A percentile compares a stretch with the other conserved stretches of the same genome.
phyloP scores from a whole-genome alignment of 768 basidiomycete species.

The Xerocomellus intermedius region DNA sequence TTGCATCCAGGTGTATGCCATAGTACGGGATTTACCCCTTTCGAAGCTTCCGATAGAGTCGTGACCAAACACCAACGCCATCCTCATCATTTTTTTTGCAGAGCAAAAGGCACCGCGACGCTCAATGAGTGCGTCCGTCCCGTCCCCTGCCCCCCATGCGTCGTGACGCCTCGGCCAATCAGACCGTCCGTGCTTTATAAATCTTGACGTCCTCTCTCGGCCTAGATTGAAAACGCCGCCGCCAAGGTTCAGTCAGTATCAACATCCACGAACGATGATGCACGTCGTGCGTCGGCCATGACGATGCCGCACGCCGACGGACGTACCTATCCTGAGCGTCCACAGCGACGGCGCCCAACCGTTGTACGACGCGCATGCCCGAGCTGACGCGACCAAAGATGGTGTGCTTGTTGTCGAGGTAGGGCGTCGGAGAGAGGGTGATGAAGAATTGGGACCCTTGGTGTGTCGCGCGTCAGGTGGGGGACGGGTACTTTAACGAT shows the following conservation, averaged over 20 bases:
- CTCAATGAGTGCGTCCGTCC: too few relatives aligned
- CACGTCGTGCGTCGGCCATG: not conserved
- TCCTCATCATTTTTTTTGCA: too few relatives aligned
- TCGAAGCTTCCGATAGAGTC: too few relatives aligned
- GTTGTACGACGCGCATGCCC: slow-evolving; percentile 91
- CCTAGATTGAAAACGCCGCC: slow-evolving; percentile 20
- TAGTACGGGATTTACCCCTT: too few relatives aligned
- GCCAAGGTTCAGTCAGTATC: not conserved
- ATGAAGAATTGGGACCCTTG: slow-evolving; percentile 97
- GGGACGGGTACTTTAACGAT: too few relatives aligned
- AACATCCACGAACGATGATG: not conserved
- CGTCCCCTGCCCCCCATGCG: too few relatives aligned
- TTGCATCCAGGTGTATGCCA: too few relatives aligned
- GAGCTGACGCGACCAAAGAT: slow-evolving; percentile 88
- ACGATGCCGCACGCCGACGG: too few relatives aligned
- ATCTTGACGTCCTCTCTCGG: slow-evolving; percentile 87
- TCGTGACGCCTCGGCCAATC: not conserved
- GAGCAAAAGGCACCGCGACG: too few relatives aligned
- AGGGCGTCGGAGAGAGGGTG: slow-evolving; percentile 80
- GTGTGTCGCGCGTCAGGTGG: slow-evolving; percentile 15
- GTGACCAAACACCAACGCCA: too few relatives aligned
- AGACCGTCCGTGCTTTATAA: slow-evolving; percentile 57
- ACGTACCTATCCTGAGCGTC: slow-evolving; percentile 77
- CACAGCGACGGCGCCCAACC: slow-evolving; percentile 86
- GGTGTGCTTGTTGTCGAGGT: slow-evolving; percentile 80